Evolutionary conservation across 768 basidiomycete species (phyloP), one percentile per base, ranked within the genome.

Genomic region (Boletellus ananas): DNA sequence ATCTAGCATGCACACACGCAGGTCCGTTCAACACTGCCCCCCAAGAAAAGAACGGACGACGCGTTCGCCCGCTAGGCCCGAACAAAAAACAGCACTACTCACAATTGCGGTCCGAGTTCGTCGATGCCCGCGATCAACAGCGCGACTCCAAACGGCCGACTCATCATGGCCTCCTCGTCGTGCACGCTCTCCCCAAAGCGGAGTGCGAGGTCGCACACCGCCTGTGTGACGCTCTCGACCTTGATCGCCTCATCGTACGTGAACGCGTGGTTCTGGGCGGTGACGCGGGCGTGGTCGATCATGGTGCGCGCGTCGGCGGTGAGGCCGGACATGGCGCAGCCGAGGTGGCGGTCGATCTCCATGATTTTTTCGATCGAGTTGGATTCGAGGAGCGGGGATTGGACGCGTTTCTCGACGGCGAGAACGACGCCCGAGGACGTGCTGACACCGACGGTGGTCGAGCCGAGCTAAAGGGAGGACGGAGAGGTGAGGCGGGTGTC

Each of bases 81-180:
- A 29, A 29, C 27, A 10, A 29, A 23, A 29, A 29, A 29, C 27
- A 29, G 4, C 27, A 45, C 10, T 25, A 75, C 89, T 62, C 64
- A 96, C 94, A 99, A 71, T 71, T 98, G 95, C 34, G 95, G 95
- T 8, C 96, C 96, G 44, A 86, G 74, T 70, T 98, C 94, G 65
- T 99, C 95, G 55, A 94, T 80, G 18, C 96, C 96, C n/a, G 94
- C 96, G 72, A 99, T 94, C 60, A 98, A 72, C 57, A 99, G 74
- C 6, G 96, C 96, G 29, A 99, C 96, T 60, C 96, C 96, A 73
- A 99, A 99, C 45, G 96, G 96, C 60, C 96, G 79, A 72, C 94
- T 96, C 95, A 98, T 98, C 86, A 95, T 87, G 4, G 94, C 95
- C 66, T 96, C 95, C 70, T 96, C 95, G 65, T 97, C 94, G 62